Evolutionary conservation across 192 early-diverging fungal species (phyloP).

Genomic region (Coemansia furcata): DNA sequence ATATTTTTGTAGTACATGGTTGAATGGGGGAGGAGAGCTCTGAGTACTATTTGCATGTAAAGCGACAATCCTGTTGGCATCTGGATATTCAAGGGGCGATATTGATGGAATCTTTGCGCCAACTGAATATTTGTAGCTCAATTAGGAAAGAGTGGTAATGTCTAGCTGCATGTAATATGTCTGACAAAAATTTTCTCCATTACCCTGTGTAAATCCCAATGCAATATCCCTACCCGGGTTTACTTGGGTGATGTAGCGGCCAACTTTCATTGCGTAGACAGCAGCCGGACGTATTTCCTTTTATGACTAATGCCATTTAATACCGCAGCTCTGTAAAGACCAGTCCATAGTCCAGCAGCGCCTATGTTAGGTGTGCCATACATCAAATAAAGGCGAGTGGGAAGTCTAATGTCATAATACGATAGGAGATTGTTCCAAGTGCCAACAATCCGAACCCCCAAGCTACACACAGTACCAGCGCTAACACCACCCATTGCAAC

Average conservation of each 20-base stretch:
- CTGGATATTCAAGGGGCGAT: neutral
- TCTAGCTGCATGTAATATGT: neutral
- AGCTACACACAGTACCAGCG: conserved; percentile 55
- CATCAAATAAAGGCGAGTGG: conserved; percentile 55
- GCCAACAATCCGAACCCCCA: conserved; percentile 54
- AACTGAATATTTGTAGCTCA: too few species aligned
- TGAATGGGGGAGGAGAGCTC: neutral
- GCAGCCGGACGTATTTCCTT: conserved; percentile 22
- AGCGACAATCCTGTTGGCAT: neutral
- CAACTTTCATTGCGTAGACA: conserved; percentile 28
- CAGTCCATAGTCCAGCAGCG: conserved; percentile 47
- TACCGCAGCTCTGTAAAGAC: conserved; percentile 33
- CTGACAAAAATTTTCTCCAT: conserved; percentile 1
- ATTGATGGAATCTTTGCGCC: too few species aligned
- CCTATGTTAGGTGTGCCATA: conserved; percentile 45
- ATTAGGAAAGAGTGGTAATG: too few species aligned
- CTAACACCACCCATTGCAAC: conserved; percentile 63
- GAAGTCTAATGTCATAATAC: conserved; percentile 57
- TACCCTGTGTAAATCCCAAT: neutral
- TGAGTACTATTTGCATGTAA: neutral
- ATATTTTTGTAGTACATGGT: neutral
- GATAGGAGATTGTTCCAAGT: conserved; percentile 53
- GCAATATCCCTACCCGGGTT: neutral
- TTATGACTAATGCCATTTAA: conserved; percentile 28
- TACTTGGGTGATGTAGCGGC: conserved; percentile 33